These are phyloP conservation scores for Linnemannia exigua DNA, from an alignment of 192 early-diverging fungal genomes.

Conservation along the genomic window DNA sequence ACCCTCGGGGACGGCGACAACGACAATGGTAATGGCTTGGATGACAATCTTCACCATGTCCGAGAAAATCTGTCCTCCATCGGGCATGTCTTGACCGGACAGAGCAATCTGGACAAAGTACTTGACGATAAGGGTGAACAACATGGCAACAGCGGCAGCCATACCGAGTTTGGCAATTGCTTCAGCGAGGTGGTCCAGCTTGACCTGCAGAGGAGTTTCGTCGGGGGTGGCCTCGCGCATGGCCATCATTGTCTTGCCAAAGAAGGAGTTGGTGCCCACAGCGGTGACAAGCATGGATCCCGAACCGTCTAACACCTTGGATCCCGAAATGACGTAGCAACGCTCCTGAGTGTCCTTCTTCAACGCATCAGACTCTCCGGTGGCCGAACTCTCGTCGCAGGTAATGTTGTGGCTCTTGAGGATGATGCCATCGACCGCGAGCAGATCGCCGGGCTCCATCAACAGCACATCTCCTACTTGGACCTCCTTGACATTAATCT, in stretches of 20 bases:
- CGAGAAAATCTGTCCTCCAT: constrained; percentile 64
- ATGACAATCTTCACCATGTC: constrained; percentile 77
- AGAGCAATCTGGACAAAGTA: constrained; percentile 69
- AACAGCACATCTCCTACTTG: constrained; percentile 92
- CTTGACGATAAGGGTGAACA: constrained; percentile 76
- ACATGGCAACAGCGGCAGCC: constrained; percentile 81
- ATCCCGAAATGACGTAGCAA: constrained; percentile 91
- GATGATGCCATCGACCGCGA: constrained; percentile 92
- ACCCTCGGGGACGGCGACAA: constrained; percentile 90
- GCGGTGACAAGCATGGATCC: constrained; percentile 87
- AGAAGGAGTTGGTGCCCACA: constrained; percentile 83
- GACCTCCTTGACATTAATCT: constrained; percentile 83
- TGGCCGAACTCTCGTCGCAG: constrained; percentile 90
- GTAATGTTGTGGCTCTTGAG: constrained; percentile 84
- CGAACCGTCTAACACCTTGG: constrained; percentile 90
- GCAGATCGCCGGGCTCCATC: constrained; percentile 90
- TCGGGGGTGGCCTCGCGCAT: constrained; percentile 76
- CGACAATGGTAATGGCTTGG: constrained; percentile 84
- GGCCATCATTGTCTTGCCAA: constrained; percentile 92
- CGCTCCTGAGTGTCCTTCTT: constrained; percentile 79
- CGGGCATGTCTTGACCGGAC: constrained; percentile 66
- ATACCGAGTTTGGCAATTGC: constrained; percentile 94
- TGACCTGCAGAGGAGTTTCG: constrained; percentile 92
- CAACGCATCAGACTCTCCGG: constrained; percentile 90
- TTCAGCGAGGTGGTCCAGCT: constrained; percentile 91